Evolutionary conservation across 345 rosid species (phyloP), one percentile per base, ranked within the genome.

Genomic region (Noccaea caerulescens): DNA sequence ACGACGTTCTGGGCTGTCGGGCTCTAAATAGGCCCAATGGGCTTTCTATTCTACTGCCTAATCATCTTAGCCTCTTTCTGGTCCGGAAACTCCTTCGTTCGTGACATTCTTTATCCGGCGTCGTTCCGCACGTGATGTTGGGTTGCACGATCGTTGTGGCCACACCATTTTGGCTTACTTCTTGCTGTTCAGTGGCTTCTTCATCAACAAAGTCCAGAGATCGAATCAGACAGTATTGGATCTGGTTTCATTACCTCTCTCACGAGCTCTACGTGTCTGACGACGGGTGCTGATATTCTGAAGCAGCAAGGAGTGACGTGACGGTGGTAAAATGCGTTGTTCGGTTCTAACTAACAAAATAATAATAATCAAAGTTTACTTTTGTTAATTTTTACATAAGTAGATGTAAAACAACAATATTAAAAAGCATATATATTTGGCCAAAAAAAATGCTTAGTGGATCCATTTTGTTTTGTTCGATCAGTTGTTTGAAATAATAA

Each of bases 131-230:
- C 18, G 93, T 88, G 3, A 87, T 88, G 91, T 51, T 90, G 8
- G 96, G 90, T 0, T 90, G 87, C 88, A 90, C 93, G 0, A 75
- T 93, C 8, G 89, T 86, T 0, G 89, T 90, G 0, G 91, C 96
- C 23, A 20, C 23, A 20, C 23, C 14, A 76, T 88, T 18, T 58
- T 90, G 10, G 89, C 96, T 39, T 93, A 90, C 81, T 90, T 87
- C 77, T 79, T 93, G 7, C 87, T 93, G 10, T 89, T 93, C 79
- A 87, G 97, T 25, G 98, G 98, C 11, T 91, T 93, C 86, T 91
- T 91, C 88, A 84, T 93, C 30, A 80, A 87, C 32, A 72, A 1
- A 20, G 23, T 20, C 23, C 23, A 20, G 88, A 3, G 83, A 87
- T 45, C 72, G 97, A 13, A 85, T 93, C 49, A 93, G 92, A 3